Percentiles rank a stretch among this genome's conserved stretches.
phyloP scores from a whole-genome alignment of 345 rosid genomes.

The Erysimum cheiranthoides region DNA sequence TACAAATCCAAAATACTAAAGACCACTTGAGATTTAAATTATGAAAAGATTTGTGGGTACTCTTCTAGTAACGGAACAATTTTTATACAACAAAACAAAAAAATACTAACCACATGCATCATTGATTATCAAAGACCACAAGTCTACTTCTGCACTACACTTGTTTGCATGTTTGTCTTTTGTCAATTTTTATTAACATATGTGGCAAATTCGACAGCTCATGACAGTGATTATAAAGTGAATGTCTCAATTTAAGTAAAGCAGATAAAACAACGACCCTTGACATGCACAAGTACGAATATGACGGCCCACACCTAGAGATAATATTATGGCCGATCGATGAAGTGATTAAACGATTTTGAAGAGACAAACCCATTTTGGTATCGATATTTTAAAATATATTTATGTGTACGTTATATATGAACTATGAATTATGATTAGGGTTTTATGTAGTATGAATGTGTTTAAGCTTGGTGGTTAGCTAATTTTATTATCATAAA shows the following conservation, averaged over 20 bases:
- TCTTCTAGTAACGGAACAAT: no score
- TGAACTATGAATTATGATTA: neutral
- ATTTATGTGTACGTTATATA: neutral
- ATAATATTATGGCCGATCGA: no score
- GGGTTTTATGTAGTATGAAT: neutral
- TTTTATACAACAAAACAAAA: neutral
- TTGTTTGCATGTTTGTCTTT: constrained; percentile 21
- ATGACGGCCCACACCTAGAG: neutral
- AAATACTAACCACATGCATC: neutral
- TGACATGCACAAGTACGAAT: constrained; percentile 24
- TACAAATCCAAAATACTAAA: no score
- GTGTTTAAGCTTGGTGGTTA: constrained; percentile 1
- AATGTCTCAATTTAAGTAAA: constrained; percentile 15
- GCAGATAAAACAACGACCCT: constrained; percentile 9
- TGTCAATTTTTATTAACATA: constrained; percentile 6
- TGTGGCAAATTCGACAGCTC: constrained; percentile 14
- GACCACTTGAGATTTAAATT: neutral
- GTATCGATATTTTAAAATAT: neutral
- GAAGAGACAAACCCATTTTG: neutral
- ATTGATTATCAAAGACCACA: neutral
- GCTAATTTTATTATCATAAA: neutral
- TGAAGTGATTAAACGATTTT: no score
- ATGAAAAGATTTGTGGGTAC: no score
- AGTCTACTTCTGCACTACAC: constrained; percentile 8
- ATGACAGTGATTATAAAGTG: constrained; percentile 19